Evolutionary conservation across 371 early-diverging fungal genomes (phyloP).

Genomic region (Aphelidium insulamus): DNA sequence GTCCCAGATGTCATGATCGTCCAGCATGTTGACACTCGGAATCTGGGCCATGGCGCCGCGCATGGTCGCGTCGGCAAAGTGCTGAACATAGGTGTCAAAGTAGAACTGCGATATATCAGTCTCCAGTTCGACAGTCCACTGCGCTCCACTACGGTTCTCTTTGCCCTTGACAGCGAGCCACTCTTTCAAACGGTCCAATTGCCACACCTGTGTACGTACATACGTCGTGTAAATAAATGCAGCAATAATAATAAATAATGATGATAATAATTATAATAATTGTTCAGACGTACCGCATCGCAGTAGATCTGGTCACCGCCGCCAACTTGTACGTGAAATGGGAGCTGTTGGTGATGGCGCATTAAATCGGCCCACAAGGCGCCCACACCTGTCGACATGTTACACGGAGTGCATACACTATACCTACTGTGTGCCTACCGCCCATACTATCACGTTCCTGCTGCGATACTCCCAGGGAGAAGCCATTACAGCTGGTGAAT

Average conservation of each 20-base stretch:
- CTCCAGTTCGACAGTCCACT: conserved; percentile 25
- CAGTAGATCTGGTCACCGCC: conserved; percentile 71
- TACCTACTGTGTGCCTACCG: too few relatives aligned
- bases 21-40: conserved; percentile 50
- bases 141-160: conserved; percentile 14
- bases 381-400: too few relatives aligned
- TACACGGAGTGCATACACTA: too few relatives aligned
- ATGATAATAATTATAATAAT: too few relatives aligned
- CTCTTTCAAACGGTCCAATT: conserved; percentile 21
- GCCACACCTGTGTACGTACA: too few relatives aligned
- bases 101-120: conserved; percentile 35
- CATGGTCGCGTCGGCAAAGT: conserved; percentile 38
- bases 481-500: conserved; percentile 47
- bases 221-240: too few relatives aligned
- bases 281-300: too few relatives aligned
- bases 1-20: conserved; percentile 64
- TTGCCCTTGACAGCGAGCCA: conserved; percentile 33
- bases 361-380: conserved; percentile 58
- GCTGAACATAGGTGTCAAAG: conserved; percentile 41
- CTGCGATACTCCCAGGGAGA: conserved; percentile 26
- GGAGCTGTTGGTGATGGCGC: conserved; percentile 32
- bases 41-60: conserved; percentile 37
- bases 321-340: conserved; percentile 56
- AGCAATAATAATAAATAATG: too few relatives aligned
- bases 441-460: conserved; percentile 26